Evolutionary conservation across 345 rosid genomes (phyloP), one percentile per base, ranked within the genome.

Genomic region (Trapa incisa): DNA sequence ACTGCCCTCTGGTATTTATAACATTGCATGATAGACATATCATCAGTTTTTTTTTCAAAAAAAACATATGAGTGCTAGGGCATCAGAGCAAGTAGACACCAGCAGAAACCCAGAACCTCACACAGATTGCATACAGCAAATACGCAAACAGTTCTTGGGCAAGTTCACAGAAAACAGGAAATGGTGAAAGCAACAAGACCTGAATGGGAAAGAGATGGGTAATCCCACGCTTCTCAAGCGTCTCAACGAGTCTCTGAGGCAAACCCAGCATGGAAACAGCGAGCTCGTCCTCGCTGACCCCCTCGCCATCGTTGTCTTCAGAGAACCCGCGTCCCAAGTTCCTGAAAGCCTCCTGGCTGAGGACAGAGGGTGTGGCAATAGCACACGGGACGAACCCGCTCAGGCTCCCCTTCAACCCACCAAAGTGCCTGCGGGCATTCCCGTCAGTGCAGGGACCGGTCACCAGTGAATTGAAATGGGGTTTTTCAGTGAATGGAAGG

Each of bases 141-240:
- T 3, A 17, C 1, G 37, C 63, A 35, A 68, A 14, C 64, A 36
- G 9, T 7, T 37, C 13, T 14, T 41, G 35, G 6, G 11, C 1
- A n/a, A 64, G 17, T 10, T 39, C 14, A 39, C 12, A 50, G 47
- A n/a, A n/a, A 65, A 11, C 32, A 22, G 29, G 9, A 5, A 6
- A 14, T 64, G 65, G 42, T 41, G 38, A 65, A 42, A 43, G 12
- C 37, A 45, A 3, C 38, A 64, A 58, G 43, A 87, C 99, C 82
- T 94, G 99, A 80, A 94, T 87, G 38, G 99, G 99, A 76, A 94
- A 94, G 72, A 94, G 97, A 52, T 84, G 81, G 78, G 89, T 85
- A 70, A 94, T 94, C 69, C 96, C 99, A 32, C 99, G 92, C 64
- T 83, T 83, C 75, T 79, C 81, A 5, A 94, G 95, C 43, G 86